These are phyloP conservation scores for Nitzschia inconspicua DNA, from an alignment of 108 stramenopile species.

Conservation along the genomic window DNA sequence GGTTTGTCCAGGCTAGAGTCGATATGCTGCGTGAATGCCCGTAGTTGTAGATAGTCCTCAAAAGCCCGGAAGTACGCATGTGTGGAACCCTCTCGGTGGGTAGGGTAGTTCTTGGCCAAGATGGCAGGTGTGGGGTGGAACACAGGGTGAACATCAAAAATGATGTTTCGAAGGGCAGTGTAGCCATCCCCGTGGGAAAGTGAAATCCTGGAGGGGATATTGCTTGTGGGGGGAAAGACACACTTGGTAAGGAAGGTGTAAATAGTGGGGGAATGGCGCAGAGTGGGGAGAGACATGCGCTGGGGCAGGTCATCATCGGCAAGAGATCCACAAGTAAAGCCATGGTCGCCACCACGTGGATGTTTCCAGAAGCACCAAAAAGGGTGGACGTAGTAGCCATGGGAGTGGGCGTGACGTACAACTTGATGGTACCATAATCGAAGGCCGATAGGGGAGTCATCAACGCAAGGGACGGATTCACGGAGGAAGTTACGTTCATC, in stretches of 20 bases:
- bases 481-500: too few relatives aligned
- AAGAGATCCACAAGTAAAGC: too few relatives aligned
- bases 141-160: not conserved
- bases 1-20: not conserved
- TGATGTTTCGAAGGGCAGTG: not conserved
- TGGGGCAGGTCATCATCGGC: too few relatives aligned
- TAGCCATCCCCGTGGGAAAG: not conserved
- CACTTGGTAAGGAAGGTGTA: not conserved
- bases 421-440: too few relatives aligned
- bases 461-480: too few relatives aligned
- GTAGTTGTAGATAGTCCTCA: slow-evolving; percentile 3
- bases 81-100: too few relatives aligned
- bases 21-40: not conserved
- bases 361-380: too few relatives aligned
- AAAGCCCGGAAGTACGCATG: not conserved
- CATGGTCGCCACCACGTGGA: too few relatives aligned
- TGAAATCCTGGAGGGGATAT: not conserved
- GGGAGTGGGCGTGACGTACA: too few relatives aligned
- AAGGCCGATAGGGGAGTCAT: too few relatives aligned
- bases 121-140: not conserved
- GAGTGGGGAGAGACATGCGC: not conserved
- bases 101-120: not conserved
- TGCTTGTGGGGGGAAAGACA: not conserved
- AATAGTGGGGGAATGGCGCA: not conserved
- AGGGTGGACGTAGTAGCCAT: slow-evolving; percentile 2